phyloP scores from a whole-genome alignment of 2,329 filamentous ascomycete genomes.

The Xylaria hypoxylon region DNA sequence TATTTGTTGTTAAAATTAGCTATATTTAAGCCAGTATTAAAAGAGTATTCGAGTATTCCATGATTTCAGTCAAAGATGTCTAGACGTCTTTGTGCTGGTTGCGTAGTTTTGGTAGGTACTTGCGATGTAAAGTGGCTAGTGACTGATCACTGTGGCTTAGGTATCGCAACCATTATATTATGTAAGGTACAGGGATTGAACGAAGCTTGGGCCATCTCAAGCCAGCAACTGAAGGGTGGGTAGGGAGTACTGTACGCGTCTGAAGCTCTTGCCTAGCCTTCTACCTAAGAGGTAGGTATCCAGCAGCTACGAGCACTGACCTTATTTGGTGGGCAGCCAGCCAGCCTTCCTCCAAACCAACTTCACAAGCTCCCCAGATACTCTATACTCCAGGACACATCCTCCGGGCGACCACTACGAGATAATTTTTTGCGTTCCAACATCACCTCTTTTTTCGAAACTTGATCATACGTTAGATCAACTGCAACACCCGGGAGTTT shows the following conservation, averaged over 20 bases:
- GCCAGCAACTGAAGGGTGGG: background rate
- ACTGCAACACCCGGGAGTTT: constrained; percentile 6
- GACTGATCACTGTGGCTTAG: constrained; percentile 10
- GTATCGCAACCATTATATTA: background rate
- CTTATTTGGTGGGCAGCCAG: constrained; percentile 37
- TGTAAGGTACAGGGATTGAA: too few relatives aligned
- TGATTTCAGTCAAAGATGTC: too few relatives aligned
- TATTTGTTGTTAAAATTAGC: too few relatives aligned
- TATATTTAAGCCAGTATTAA: too few relatives aligned
- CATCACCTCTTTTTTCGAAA: background rate
- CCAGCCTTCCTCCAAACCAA: constrained; percentile 41
- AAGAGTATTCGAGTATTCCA: too few relatives aligned
- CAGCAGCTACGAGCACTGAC: constrained; percentile 33
- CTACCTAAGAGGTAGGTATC: background rate
- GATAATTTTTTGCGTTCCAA: background rate
- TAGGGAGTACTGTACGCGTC: constrained; percentile 46
- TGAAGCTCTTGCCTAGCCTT: constrained; percentile 51
- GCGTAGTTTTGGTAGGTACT: too few relatives aligned
- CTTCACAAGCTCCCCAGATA: constrained; percentile 26
- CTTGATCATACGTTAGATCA: background rate
- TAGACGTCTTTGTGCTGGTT: too few relatives aligned
- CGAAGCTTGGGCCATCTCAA: constrained; percentile 38
- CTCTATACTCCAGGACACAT: constrained; percentile 24
- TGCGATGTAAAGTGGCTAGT: constrained; percentile 12
- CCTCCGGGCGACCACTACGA: constrained; percentile 6